Evolutionary conservation across 2,329 filamentous ascomycete genomes (phyloP).

Genomic region (Tolypocladium amazonense): DNA sequence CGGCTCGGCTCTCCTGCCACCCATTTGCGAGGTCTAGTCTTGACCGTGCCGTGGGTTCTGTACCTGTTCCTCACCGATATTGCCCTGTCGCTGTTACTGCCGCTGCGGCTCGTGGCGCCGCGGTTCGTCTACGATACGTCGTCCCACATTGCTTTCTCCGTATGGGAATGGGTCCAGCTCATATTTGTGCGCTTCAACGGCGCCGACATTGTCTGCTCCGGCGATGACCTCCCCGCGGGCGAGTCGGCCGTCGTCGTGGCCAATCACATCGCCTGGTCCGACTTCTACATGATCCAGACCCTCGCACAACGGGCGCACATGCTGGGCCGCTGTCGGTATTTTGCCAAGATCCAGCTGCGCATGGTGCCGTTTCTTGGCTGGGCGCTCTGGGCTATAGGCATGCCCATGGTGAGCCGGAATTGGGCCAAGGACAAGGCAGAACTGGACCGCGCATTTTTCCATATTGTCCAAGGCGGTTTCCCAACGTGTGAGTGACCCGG

Average conservation of each 20-base stretch:
- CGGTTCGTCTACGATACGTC: constrained; percentile 41
- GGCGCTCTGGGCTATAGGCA: constrained; percentile 55
- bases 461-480: constrained; percentile 39
- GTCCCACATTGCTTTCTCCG: constrained; percentile 40
- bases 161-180: constrained; percentile 46
- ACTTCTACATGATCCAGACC: constrained; percentile 55
- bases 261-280: constrained; percentile 51
- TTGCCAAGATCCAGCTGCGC: constrained; percentile 49
- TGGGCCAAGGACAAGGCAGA: constrained; percentile 47
- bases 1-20: constrained; percentile 13
- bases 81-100: constrained; percentile 36
- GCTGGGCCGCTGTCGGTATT: constrained; percentile 52
- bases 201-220: constrained; percentile 41
- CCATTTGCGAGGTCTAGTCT: constrained; percentile 29
- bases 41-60: constrained; percentile 40
- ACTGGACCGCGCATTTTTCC: constrained; percentile 45
- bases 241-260: constrained; percentile 50
- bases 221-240: constrained; percentile 36
- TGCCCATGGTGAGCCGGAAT: constrained; percentile 50
- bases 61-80: constrained; percentile 42
- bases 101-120: constrained; percentile 34
- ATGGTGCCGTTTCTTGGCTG: constrained; percentile 51
- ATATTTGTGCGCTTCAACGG: constrained; percentile 46
- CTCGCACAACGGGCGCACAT: constrained; percentile 43
- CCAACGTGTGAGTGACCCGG: constrained; percentile 42